These are phyloP conservation scores for Sicyos edulis DNA, from an alignment of 306 rosid species.

Conservation along the genomic window DNA sequence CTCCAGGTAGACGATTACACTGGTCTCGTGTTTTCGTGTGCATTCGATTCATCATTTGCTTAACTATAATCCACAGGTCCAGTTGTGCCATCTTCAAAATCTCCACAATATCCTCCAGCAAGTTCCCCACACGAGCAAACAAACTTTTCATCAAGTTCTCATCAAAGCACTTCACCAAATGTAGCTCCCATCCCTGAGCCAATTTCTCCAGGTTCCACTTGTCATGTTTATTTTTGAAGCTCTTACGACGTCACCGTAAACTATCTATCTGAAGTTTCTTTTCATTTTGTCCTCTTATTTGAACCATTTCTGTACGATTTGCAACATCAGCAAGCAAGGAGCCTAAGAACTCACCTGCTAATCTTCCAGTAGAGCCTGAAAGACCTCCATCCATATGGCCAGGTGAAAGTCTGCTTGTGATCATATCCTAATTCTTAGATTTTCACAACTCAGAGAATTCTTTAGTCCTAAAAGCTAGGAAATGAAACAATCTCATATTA, in stretches of 20 bases:
- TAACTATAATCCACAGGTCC: constrained; percentile 36
- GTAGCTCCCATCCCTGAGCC: constrained; percentile 12
- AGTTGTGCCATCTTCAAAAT: constrained; percentile 33
- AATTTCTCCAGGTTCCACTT: constrained; percentile 16
- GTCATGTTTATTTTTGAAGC: background rate
- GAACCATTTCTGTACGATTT: background rate
- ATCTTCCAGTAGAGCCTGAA: constrained; percentile 39
- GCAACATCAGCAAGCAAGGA: background rate
- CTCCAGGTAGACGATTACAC: constrained; percentile 45
- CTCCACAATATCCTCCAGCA: constrained; percentile 48
- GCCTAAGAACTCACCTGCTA: constrained; percentile 34
- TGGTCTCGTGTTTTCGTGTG: constrained; percentile 20
- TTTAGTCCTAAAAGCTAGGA: background rate
- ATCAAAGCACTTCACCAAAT: constrained; percentile 3
- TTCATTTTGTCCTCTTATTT: background rate
- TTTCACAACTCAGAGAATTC: background rate
- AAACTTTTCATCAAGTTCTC: constrained; percentile 1
- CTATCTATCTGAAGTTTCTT: background rate
- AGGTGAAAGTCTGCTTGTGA: constrained; percentile 6
- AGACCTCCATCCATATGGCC: constrained; percentile 40
- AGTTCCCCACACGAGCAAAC: constrained; percentile 28
- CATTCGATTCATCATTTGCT: constrained; percentile 14
- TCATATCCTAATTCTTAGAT: background rate
- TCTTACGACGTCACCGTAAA: background rate
- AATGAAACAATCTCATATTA: background rate